These are phyloP conservation scores for Sanghuangporus sanghuang DNA, from an alignment of 1,284 basidiomycete species.

Conservation along the genomic window DNA sequence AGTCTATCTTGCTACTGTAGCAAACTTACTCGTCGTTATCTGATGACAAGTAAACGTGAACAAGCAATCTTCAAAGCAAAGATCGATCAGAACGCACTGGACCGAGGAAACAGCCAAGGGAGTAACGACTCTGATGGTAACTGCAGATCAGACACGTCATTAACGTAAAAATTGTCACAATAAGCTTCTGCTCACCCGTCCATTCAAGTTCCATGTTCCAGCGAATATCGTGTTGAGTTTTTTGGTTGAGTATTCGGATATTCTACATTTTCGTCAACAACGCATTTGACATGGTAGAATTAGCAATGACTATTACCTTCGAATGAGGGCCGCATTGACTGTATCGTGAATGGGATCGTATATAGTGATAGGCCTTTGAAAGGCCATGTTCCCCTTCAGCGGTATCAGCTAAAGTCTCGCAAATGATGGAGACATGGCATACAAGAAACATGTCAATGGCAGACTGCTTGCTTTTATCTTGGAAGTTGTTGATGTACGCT, in stretches of 20 bases:
- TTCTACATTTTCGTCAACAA: slow-evolving; percentile 34
- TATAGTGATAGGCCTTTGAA: slow-evolving; percentile 84
- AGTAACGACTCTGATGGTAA: slow-evolving; percentile 79
- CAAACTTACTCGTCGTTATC: slow-evolving; percentile 54
- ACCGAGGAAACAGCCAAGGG: slow-evolving; percentile 86
- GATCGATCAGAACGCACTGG: slow-evolving; percentile 44
- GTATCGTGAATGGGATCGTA: slow-evolving; percentile 94
- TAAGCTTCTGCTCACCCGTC: slow-evolving; percentile 49
- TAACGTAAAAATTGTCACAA: slow-evolving; percentile 15
- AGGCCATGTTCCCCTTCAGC: slow-evolving; percentile 81
- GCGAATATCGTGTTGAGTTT: slow-evolving; percentile 72
- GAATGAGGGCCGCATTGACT: slow-evolving; percentile 64
- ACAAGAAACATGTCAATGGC: slow-evolving; percentile 96
- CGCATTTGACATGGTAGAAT: not conserved
- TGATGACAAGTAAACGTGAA: slow-evolving; percentile 23
- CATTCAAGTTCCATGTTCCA: slow-evolving; percentile 97
- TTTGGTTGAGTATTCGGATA: slow-evolving; percentile 82
- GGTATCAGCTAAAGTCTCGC: not conserved
- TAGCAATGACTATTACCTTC: slow-evolving; percentile 39
- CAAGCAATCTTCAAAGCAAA: not conserved
- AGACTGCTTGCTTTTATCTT: slow-evolving; percentile 90
- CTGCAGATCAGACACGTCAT: slow-evolving; percentile 29
- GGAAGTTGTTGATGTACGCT: slow-evolving; percentile 98
- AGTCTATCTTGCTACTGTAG: not conserved
- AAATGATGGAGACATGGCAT: slow-evolving; percentile 22